Conservation (phyloP, 2,329 filamentous ascomycete species). For the Leptoxyphium fumago region DNA sequence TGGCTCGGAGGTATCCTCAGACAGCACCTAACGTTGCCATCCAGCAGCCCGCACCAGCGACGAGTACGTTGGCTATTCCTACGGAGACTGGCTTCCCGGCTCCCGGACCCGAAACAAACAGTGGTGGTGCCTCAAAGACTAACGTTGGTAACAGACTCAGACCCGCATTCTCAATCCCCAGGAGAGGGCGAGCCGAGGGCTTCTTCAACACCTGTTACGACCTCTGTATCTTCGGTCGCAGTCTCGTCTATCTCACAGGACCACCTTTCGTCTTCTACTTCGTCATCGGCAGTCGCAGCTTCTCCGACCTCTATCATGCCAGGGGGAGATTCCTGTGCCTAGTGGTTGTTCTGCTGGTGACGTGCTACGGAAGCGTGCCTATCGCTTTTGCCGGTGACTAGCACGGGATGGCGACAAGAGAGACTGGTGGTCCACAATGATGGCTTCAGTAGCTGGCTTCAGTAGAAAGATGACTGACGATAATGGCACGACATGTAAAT, state of each 20-base stretch:
- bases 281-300: neutral
- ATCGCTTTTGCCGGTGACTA: too few relatives aligned
- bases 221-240: neutral
- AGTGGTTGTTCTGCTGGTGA: too few relatives aligned
- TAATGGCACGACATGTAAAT: too few relatives aligned
- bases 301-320: neutral
- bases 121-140: neutral
- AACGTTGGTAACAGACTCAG: neutral
- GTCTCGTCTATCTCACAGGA: neutral
- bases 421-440: too few relatives aligned
- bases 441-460: too few relatives aligned
- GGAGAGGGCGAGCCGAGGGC: neutral
- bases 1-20: constrained; percentile 2
- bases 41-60: constrained; percentile 5
- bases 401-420: too few relatives aligned
- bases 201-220: neutral
- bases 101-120: neutral
- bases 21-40: constrained; percentile 8
- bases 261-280: neutral
- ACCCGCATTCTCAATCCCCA: neutral
- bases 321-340: neutral
- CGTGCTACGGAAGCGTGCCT: too few relatives aligned
- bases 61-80: constrained; percentile 9
- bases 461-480: too few relatives aligned
- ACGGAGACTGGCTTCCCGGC: constrained; percentile 3